Percentiles rank a stretch among this genome's conserved stretches.
Evolutionary conservation across 805 yeast species (phyloP).

Genomic region (Ogataea chonburiensis): DNA sequence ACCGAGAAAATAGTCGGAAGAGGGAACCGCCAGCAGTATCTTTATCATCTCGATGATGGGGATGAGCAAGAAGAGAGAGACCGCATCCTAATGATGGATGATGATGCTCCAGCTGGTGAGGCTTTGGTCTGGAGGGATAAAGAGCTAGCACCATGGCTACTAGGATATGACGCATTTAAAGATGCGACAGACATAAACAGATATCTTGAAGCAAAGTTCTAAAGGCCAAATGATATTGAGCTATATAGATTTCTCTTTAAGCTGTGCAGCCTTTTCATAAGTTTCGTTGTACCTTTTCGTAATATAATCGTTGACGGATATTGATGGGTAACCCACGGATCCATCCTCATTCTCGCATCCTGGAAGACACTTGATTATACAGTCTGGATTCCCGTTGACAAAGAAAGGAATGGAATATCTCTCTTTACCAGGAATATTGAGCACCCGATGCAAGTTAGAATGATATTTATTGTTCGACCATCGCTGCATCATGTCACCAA

Average conservation of each 20-base stretch:
- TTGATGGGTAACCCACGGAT: constrained; percentile 6
- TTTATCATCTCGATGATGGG: constrained; percentile 34
- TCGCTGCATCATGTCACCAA: constrained; percentile 36
- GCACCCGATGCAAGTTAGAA: constrained; percentile 38
- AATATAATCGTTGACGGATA: constrained; percentile 16
- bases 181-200: constrained; percentile 21
- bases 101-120: constrained; percentile 25
- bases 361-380: constrained; percentile 14
- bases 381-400: constrained; percentile 19
- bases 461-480: constrained; percentile 35
- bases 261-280: too few relatives aligned
- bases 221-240: too few relatives aligned
- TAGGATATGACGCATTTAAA: constrained; percentile 29
- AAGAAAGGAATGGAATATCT: constrained; percentile 27
- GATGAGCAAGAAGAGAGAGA: constrained; percentile 30
- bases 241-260: too few relatives aligned
- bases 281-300: constrained; percentile 1
- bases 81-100: constrained; percentile 10
- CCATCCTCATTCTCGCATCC: constrained; percentile 14
- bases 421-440: constrained; percentile 25
- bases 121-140: constrained; percentile 29
- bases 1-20: constrained; percentile 29
- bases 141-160: constrained; percentile 30
- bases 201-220: constrained; percentile 1
- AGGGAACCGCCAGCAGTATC: constrained; percentile 22